Evolutionary conservation across 2,329 filamentous ascomycete genomes (phyloP), one percentile per base, ranked within the genome.

Genomic region (Aspergillus sp.): DNA sequence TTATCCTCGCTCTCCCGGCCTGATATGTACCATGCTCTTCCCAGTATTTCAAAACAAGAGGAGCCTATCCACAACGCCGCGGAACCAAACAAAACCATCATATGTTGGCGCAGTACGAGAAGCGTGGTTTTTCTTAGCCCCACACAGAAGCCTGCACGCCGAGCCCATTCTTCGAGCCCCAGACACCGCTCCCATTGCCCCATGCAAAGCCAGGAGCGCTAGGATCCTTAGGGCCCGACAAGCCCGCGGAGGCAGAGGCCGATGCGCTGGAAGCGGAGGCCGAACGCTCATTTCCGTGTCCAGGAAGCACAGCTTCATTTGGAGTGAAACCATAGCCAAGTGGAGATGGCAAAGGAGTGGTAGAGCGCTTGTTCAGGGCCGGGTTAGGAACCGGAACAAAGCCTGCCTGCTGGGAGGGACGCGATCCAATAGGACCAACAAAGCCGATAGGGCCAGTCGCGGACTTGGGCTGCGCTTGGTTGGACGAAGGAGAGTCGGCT

Each of bases 141-240:
- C 88, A 96, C 47, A 95, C 89, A 44, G 86, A 93, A 44, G 88
- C 86, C 58, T 93, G 86, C 40, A 88, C 82, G 44, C 86, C 84
- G 40, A 93, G 77, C 31, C 78, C 76, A 44, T 79, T 83, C 52
- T 83, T 85, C 51, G 79, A 80, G 38, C 86, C 83, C 88, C 88
- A 94, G 28, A 89, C 84, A 24, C 79, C 81, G 44, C 79, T 80
- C 45, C 82, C 81, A 53, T 78, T 80, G 34, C 82, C 79, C 88
- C 88, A 94, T 39, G 78, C 75, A 12, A 80, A 69, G 17, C 61
- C 57, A 25, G 64, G 60, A 25, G 57, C 51, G 32, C 47, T 52
- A 13, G 64, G 63, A 24, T 66, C 62, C 43, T 64, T 67, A 22
- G 44, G 30, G 4, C 47, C 41, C 8, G 52, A 40, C 4, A 40